Conservation (phyloP, 2,329 filamentous ascomycete genomes). For the Xylaria sp. region DNA sequence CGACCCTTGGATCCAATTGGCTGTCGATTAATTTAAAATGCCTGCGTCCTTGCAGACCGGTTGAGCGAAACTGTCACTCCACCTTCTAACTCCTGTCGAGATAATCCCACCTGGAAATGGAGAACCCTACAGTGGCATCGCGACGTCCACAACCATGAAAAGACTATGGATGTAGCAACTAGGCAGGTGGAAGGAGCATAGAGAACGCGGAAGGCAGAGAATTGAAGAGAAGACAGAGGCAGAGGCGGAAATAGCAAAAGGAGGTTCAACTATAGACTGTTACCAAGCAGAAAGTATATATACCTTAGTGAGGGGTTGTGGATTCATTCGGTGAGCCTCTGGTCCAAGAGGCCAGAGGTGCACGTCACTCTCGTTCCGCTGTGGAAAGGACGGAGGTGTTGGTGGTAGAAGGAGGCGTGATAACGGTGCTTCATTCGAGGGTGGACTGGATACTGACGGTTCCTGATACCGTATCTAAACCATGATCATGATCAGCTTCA, state of each 20-base stretch:
- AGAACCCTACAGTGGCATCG: slow-evolving; percentile 25
- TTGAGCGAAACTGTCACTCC: slow-evolving; percentile 41
- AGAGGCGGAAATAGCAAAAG: background rate
- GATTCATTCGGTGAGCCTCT: slow-evolving; percentile 59
- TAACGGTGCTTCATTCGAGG: slow-evolving; percentile 36
- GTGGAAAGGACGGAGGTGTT: slow-evolving; percentile 42
- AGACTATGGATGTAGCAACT: slow-evolving; percentile 16
- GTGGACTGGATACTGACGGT: slow-evolving; percentile 41
- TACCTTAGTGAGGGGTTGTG: slow-evolving; percentile 59
- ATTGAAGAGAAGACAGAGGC: slow-evolving; percentile 16
- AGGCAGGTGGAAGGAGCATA: background rate
- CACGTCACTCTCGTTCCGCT: slow-evolving; percentile 46
- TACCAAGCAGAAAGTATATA: slow-evolving; percentile 30
- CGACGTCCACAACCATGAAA: slow-evolving; percentile 1
- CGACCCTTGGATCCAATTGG: slow-evolving; percentile 48
- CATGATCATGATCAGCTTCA: slow-evolving; percentile 32
- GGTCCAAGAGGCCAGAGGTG: slow-evolving; percentile 52
- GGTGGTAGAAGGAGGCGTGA: slow-evolving; percentile 38
- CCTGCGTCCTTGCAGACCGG: slow-evolving; percentile 44
- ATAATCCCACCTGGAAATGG: slow-evolving; percentile 30
- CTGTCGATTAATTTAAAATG: slow-evolving; percentile 45
- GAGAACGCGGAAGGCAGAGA: slow-evolving; percentile 7
- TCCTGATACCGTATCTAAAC: slow-evolving; percentile 42
- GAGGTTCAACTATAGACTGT: background rate
- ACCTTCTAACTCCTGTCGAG: slow-evolving; percentile 35